Evolutionary conservation across 805 yeast genomes (phyloP).

Genomic region (Candida tammaniensis): DNA sequence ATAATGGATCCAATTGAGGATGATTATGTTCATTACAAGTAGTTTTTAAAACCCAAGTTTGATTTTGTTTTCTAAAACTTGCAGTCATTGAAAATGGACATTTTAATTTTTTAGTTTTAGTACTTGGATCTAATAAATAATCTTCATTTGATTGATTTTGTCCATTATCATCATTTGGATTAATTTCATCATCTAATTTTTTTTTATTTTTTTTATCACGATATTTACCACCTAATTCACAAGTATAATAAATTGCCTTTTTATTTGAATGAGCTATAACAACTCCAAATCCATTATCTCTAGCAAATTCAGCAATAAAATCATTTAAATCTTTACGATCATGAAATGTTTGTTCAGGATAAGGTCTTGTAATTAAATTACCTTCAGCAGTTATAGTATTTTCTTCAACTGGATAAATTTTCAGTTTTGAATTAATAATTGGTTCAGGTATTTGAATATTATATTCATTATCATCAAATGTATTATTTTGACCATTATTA

Average conservation of each 20-base stretch:
- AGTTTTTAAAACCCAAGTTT: constrained; percentile 51
- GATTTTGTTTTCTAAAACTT: constrained; percentile 46
- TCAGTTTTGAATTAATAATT: constrained; percentile 39
- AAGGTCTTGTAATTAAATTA: constrained; percentile 51
- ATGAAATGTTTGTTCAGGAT: constrained; percentile 51
- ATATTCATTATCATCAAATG: constrained; percentile 36
- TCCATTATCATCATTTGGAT: constrained; percentile 15
- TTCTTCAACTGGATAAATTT: constrained; percentile 42
- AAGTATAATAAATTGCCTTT: constrained; percentile 58
- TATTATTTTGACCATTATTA: constrained; percentile 7
- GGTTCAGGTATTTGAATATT: constrained; percentile 48
- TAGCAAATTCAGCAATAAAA: constrained; percentile 53
- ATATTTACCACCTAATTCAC: constrained; percentile 57
- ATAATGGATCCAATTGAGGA: constrained; percentile 54
- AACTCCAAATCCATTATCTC: constrained; percentile 57
- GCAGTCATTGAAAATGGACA: constrained; percentile 64
- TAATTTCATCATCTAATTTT: constrained; percentile 17
- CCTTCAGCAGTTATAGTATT: constrained; percentile 49
- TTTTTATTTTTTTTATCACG: constrained; percentile 45
- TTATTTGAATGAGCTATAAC: constrained; percentile 58
- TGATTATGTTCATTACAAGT: constrained; percentile 59
- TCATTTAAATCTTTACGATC: constrained; percentile 50
- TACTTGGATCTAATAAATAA: constrained; percentile 37
- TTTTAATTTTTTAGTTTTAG: constrained; percentile 50
- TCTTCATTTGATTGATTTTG: constrained; percentile 4